Evolutionary conservation across 148 eudicot genomes (phyloP), one percentile per base, ranked within the genome.

Genomic region (Rhododendron kiyosumense): DNA sequence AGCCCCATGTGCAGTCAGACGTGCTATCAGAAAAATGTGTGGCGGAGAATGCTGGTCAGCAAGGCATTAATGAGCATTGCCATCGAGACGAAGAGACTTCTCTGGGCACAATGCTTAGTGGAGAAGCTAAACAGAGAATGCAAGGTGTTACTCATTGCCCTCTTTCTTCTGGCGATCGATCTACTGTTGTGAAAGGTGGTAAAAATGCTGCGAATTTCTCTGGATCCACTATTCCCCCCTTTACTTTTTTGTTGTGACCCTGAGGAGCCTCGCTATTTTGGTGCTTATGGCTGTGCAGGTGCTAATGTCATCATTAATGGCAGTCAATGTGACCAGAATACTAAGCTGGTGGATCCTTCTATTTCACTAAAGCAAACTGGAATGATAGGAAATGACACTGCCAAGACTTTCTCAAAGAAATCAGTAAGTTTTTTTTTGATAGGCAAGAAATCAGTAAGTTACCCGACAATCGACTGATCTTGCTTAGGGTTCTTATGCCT

Each of bases 361-460:
- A 75, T 81, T 76, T 61, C 87, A n/a, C 84, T 88, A 22, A 89
- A 84, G 84, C 86, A 84, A 79, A 78, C 73, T 59, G 75, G 86
- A 65, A 45, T 30, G 17, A 69, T 83, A 65, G 85, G 79, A 79
- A 88, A 88, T 46, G 45, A n/a, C 46, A 65, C 74, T 78, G 43
- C 71, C 41, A 49, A 78, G 65, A 79, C 52, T 82, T 86, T 79
- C 83, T 74, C 83, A 32, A 84, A 85, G 74, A 79, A 86, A 87
- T 65, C 88, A 54, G 94, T 90, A 89, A 89, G 93, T 84, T 85
- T 41, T 41, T 5, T 41, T 41, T 41, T 41, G 43, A 41, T 41
- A 41, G 43, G 43, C 43, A 84, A 85, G 74, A 82, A 86, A 87
- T 65, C 88, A 54, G 94, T 90, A 89, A 89, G 93, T 85, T 84